Percentiles rank a stretch among this genome's conserved stretches.
These are phyloP conservation scores for Linnemannia schmuckeri DNA, from an alignment of 192 early-diverging fungal species.

Conservation along the genomic window DNA sequence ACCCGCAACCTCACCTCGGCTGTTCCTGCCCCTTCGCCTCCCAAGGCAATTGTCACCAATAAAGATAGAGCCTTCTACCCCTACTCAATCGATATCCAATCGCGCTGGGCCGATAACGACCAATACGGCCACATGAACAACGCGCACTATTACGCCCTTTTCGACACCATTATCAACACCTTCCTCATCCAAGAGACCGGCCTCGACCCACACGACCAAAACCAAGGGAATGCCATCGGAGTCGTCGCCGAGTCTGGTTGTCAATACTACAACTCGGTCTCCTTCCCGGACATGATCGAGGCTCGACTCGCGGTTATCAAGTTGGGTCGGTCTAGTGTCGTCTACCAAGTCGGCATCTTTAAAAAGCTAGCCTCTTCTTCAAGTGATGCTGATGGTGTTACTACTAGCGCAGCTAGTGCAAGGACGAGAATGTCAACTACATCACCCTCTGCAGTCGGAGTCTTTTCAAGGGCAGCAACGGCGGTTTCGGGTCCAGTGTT, in stretches of 20 bases:
- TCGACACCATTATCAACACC: slow-evolving; percentile 70
- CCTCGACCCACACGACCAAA: slow-evolving; percentile 45
- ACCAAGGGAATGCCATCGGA: slow-evolving; percentile 54
- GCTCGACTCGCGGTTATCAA: slow-evolving; percentile 64
- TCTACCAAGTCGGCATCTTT: slow-evolving; percentile 70
- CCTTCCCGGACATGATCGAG: slow-evolving; percentile 64
- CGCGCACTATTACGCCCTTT: slow-evolving; percentile 67
- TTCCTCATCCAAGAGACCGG: slow-evolving; percentile 66
- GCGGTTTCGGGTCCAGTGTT: slow-evolving; percentile 4
- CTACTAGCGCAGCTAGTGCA: neutral
- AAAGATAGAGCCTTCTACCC: slow-evolving; percentile 51
- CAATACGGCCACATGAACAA: slow-evolving; percentile 75
- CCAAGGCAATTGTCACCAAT: slow-evolving; percentile 22
- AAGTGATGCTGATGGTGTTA: neutral
- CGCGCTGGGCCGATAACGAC: slow-evolving; percentile 72
- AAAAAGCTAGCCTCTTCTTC: slow-evolving; percentile 37
- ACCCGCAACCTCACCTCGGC: slow-evolving; percentile 23
- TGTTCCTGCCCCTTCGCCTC: neutral
- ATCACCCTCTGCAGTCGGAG: slow-evolving; percentile 19
- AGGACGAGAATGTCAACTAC: neutral
- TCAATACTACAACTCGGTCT: slow-evolving; percentile 58
- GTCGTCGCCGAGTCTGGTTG: slow-evolving; percentile 60
- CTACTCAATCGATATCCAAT: slow-evolving; percentile 50
- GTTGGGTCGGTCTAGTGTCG: slow-evolving; percentile 62
- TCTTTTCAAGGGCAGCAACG: slow-evolving; percentile 28